Conservation (phyloP, 106 monocot genomes). For the Cymbidium sinense region DNA sequence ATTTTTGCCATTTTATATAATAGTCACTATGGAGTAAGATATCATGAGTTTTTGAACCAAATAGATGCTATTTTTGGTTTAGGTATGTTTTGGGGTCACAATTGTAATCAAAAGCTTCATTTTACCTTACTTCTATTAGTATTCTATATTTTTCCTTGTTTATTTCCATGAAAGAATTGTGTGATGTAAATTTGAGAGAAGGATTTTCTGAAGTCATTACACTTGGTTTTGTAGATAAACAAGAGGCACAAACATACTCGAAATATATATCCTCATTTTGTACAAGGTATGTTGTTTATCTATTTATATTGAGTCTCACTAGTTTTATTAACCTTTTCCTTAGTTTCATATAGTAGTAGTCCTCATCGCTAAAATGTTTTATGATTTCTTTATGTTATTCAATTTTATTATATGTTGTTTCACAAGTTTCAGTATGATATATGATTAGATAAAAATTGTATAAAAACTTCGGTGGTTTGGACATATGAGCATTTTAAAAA, state of each 20-base stretch:
- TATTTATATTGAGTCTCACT: neutral
- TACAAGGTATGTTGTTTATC: neutral
- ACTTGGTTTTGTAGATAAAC: neutral
- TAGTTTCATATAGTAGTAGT: neutral
- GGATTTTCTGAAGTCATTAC: neutral
- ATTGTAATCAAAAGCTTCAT: neutral
- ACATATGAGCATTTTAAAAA: too few species aligned
- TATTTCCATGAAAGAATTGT: neutral
- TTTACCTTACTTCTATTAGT: neutral
- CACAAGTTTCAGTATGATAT: too few species aligned
- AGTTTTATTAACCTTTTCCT: neutral
- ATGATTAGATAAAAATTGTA: too few species aligned
- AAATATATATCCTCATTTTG: conserved; percentile 8
- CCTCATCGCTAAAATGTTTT: neutral
- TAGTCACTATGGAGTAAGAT: neutral
- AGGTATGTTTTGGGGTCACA: neutral
- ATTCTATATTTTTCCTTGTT: neutral
- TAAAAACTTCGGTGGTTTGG: too few species aligned
- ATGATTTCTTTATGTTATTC: neutral
- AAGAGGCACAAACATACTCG: conserved; percentile 2
- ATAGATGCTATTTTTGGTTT: neutral
- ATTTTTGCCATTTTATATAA: neutral
- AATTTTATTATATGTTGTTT: too few species aligned
- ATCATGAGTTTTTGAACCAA: neutral
- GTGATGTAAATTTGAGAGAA: neutral